A percentile compares a stretch with the other conserved stretches of the same genome.
Conservation (phyloP, 2,329 filamentous ascomycete genomes). For the Zasmidium angulare region DNA sequence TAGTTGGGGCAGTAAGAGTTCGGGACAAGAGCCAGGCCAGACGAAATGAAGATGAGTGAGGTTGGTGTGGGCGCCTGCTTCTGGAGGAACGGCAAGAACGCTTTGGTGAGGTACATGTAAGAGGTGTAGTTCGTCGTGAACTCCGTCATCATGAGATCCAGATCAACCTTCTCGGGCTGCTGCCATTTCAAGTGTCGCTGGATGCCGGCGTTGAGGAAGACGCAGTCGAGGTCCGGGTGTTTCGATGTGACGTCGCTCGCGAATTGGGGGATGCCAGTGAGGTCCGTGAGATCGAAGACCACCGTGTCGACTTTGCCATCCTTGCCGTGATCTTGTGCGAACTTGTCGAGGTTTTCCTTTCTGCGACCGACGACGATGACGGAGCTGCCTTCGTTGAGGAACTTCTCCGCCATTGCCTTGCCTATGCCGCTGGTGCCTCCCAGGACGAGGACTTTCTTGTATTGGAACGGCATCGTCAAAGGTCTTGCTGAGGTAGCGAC, state of each 20-base stretch:
- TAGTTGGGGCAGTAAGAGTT: conserved; percentile 52
- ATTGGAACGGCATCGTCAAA: conserved; percentile 45
- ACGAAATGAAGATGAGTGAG: conserved; percentile 50
- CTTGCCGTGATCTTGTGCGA: conserved; percentile 49
- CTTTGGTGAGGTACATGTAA: conserved; percentile 50
- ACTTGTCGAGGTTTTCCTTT: conserved; percentile 51
- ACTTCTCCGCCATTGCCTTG: conserved; percentile 49
- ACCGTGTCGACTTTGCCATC: conserved; percentile 49
- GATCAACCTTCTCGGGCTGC: conserved; percentile 50
- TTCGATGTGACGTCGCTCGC: conserved; percentile 42
- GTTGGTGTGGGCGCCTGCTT: conserved; percentile 43
- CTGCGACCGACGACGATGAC: conserved; percentile 53
- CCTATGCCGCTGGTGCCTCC: conserved; percentile 56
- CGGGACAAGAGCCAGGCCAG: conserved; percentile 52
- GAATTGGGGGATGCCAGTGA: conserved; percentile 49
- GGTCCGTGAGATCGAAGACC: conserved; percentile 52
- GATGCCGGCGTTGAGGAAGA: conserved; percentile 57
- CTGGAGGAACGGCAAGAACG: conserved; percentile 52
- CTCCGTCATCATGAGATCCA: conserved; percentile 31
- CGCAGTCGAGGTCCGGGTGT: conserved; percentile 53
- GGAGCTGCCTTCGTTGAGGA: conserved; percentile 48
- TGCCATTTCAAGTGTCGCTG: conserved; percentile 52
- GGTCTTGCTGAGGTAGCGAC: no score
- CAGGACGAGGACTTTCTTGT: conserved; percentile 55
- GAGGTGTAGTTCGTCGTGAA: conserved; percentile 51